Evolutionary conservation across 2,329 filamentous ascomycete genomes (phyloP).

Genomic region (Erysiphe neolycopersici): DNA sequence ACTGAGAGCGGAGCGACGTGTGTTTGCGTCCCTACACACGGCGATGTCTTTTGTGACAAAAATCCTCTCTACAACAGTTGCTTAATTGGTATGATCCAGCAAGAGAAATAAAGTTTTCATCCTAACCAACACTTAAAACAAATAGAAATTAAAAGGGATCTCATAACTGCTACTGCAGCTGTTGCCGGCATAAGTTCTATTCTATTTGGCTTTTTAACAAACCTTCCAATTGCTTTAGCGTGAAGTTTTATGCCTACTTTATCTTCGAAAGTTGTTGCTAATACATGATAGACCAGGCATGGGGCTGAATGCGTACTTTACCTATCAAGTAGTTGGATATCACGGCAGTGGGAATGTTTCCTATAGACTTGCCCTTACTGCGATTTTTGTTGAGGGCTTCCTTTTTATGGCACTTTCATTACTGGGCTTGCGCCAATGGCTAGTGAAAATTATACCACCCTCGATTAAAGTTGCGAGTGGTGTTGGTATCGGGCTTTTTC

Average conservation of each 20-base stretch:
- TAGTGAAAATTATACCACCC: constrained; percentile 35
- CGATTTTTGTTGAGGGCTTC: constrained; percentile 37
- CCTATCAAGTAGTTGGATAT: constrained; percentile 37
- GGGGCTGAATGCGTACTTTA: constrained; percentile 42
- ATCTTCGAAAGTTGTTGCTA: neutral
- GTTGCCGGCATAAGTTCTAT: constrained; percentile 51
- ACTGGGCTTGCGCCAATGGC: constrained; percentile 46
- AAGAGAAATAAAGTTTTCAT: neutral
- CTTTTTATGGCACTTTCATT: constrained; percentile 36
- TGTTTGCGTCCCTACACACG: constrained; percentile 21
- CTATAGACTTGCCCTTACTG: constrained; percentile 32
- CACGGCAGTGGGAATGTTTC: constrained; percentile 29
- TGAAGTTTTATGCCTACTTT: constrained; percentile 17
- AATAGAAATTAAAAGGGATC: constrained; percentile 39
- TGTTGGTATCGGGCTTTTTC: constrained; percentile 36
- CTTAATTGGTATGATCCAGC: constrained; percentile 12
- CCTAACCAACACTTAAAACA: constrained; percentile 1
- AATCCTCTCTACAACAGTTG: constrained; percentile 19
- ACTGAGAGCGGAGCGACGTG: constrained; percentile 56
- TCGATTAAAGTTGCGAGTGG: constrained; percentile 39
- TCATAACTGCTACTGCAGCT: constrained; percentile 64
- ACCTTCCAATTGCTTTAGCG: constrained; percentile 53
- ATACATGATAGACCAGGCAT: constrained; percentile 27
- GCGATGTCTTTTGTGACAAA: constrained; percentile 6
- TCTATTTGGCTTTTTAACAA: constrained; percentile 54